phyloP scores from a whole-genome alignment of 2,329 filamentous ascomycete species.

The Penicillium sp. region DNA sequence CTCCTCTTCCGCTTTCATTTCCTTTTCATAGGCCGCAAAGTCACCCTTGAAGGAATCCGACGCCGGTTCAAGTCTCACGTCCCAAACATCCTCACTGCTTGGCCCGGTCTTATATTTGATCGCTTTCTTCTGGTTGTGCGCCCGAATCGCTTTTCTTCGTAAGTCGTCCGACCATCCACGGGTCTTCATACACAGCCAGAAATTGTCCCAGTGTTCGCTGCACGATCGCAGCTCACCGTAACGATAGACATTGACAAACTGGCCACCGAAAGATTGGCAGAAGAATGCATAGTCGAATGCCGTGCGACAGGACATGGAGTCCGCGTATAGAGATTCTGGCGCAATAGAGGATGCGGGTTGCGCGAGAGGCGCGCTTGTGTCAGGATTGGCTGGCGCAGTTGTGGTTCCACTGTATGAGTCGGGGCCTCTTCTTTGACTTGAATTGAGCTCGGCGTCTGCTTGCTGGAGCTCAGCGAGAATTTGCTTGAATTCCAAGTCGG shows the following conservation, averaged over 20 bases:
- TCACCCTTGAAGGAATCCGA: conserved; percentile 44
- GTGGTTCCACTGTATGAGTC: conserved; percentile 2
- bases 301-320: conserved; percentile 78
- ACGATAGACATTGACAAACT: conserved; percentile 88
- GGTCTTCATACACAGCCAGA: conserved; percentile 95
- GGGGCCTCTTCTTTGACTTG: conserved; percentile 4
- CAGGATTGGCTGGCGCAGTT: neutral
- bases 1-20: conserved; percentile 40
- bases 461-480: conserved; percentile 48
- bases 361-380: conserved; percentile 1
- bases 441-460: conserved; percentile 19
- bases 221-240: conserved; percentile 72
- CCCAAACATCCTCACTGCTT: conserved; percentile 90
- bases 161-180: conserved; percentile 56
- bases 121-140: conserved; percentile 62
- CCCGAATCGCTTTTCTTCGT: conserved; percentile 55
- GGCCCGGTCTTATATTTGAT: conserved; percentile 61
- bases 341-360: conserved; percentile 38
- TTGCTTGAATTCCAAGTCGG: conserved; percentile 50
- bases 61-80: conserved; percentile 60
- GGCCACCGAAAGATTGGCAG: conserved; percentile 84
- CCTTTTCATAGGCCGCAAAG: conserved; percentile 38
- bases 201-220: conserved; percentile 82
- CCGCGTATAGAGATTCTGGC: conserved; percentile 67
- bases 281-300: conserved; percentile 92